These are phyloP conservation scores for Cryptococcus sp. DNA, from an alignment of 1,284 basidiomycete species.

Conservation along the genomic window DNA sequence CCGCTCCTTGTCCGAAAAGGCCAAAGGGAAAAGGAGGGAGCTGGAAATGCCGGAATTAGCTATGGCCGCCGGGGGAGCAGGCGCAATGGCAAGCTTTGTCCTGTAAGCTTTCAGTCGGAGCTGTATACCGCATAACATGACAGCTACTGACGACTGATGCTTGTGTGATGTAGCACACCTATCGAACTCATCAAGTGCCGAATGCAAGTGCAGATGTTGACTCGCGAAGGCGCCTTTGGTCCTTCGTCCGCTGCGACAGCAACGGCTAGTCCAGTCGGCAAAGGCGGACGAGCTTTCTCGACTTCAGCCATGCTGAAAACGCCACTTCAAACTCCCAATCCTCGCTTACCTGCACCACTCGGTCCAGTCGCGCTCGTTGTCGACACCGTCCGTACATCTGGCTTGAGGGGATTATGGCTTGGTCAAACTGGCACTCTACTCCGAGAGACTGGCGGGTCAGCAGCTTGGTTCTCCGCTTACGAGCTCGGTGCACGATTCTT, in stretches of 20 bases:
- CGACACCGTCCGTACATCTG: conserved; percentile 65
- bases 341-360: conserved; percentile 51
- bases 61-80: conserved; percentile 76
- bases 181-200: conserved; percentile 91
- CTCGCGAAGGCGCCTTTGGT: conserved; percentile 51
- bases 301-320: conserved; percentile 1
- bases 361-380: conserved; percentile 72
- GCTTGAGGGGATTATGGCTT: conserved; percentile 78
- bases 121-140: too few species aligned
- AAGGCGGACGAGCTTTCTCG: conserved; percentile 4
- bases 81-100: conserved; percentile 77
- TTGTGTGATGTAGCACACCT: conserved; percentile 63
- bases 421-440: conserved; percentile 83
- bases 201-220: conserved; percentile 91
- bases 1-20: conserved; percentile 42
- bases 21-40: conserved; percentile 39
- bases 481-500: conserved; percentile 68
- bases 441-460: conserved; percentile 81
- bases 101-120: conserved; percentile 53
- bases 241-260: conserved; percentile 23
- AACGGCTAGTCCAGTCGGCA: conserved; percentile 34
- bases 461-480: conserved; percentile 86
- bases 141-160: conserved; percentile 1
- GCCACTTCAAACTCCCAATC: not conserved
- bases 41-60: conserved; percentile 67